Percentiles rank a stretch among this genome's conserved stretches.
phyloP scores from a whole-genome alignment of 805 yeast species.

The Jamesozyma rosinii region DNA sequence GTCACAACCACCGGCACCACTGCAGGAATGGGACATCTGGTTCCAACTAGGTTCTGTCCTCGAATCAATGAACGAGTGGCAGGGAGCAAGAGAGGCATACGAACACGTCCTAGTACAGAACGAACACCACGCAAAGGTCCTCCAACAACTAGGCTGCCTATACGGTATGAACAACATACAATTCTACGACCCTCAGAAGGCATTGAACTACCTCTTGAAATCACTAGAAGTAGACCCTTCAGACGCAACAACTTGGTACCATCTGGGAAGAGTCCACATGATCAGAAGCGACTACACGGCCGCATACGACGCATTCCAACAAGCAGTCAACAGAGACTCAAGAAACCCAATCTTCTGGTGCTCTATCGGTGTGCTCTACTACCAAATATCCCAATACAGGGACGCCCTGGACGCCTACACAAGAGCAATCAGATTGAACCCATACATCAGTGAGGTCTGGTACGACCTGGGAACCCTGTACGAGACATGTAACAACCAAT shows the following conservation, averaged over 20 bases:
- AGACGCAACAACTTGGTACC: slow-evolving; percentile 97
- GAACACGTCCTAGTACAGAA: slow-evolving; percentile 83
- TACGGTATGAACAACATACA: slow-evolving; percentile 55
- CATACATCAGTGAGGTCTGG: slow-evolving; percentile 96
- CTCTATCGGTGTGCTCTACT: slow-evolving; percentile 88
- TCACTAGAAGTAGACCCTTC: slow-evolving; percentile 80
- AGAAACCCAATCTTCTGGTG: slow-evolving; percentile 98
- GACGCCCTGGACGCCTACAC: slow-evolving; percentile 98
- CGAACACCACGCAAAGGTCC: slow-evolving; percentile 90
- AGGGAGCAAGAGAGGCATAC: slow-evolving; percentile 88
- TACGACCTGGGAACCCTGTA: slow-evolving; percentile 94
- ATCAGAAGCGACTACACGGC: slow-evolving; percentile 88
- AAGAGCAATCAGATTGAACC: slow-evolving; percentile 89
- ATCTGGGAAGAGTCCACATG: slow-evolving; percentile 94
- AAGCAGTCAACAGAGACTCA: slow-evolving; percentile 93
- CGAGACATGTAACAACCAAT: slow-evolving; percentile 94
- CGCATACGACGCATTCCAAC: slow-evolving; percentile 97
- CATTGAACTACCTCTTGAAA: slow-evolving; percentile 72
- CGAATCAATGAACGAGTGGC: slow-evolving; percentile 87
- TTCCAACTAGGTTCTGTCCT: slow-evolving; percentile 94
- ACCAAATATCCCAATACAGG: slow-evolving; percentile 90
- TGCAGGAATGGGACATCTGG: slow-evolving; percentile 96
- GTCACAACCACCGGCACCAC: slow-evolving; percentile 85
- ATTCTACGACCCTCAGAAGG: slow-evolving; percentile 75
- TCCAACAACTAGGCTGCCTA: slow-evolving; percentile 92